Base-by-base conservation (phyloP, 2,329 filamentous ascomycete species). In the Graphiopsis chlorocephala region DNA sequence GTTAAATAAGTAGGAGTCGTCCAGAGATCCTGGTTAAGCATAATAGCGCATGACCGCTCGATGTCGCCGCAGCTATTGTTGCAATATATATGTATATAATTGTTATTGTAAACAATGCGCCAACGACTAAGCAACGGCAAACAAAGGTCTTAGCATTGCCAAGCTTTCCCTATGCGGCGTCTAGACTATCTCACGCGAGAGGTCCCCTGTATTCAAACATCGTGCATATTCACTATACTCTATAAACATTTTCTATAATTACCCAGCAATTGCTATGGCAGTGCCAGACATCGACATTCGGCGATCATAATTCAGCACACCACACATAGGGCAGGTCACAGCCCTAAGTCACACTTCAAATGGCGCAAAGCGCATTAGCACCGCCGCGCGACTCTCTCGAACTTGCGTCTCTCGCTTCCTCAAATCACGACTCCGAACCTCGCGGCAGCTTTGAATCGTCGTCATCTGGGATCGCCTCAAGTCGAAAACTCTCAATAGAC, bases 331-430 rank as follows among this genome's bases (percentile, higher is more conserved):
- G 61, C 61, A 57, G 50, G 61, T n/a, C 61, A 63, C 61, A 63
- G 61, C 61, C 61, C 61, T 57, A 45, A 52, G 15, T 53, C 26
- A 35, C 35, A 17, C 42, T 15, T 12, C 29, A 35, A 53, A 62
- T 62, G 60, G 47, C 50, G 47, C 60, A 56, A 47, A 48, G 50
- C 50, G 61, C 61, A 47, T 64, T 66, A 42, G 56, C 62, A 47
- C 80, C 81, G 14, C 80, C 87, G 67, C 91, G 95, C 80, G 95
- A 99, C 84, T 98, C 94, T 55, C 88, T 99, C 74, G 95, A 99
- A 82, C 90, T 99, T 65, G 95, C 93, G 66, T 97, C 93, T 61
- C 88, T 99, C 68, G 95, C 94, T 66, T 96, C 92, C 67, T 93
- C 90, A 42, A 92, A 90, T 71, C 86, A 84, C 61, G 85, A 84